phyloP scores from a whole-genome alignment of 2,329 filamentous ascomycete genomes.

The Paecilomyces sp. region DNA sequence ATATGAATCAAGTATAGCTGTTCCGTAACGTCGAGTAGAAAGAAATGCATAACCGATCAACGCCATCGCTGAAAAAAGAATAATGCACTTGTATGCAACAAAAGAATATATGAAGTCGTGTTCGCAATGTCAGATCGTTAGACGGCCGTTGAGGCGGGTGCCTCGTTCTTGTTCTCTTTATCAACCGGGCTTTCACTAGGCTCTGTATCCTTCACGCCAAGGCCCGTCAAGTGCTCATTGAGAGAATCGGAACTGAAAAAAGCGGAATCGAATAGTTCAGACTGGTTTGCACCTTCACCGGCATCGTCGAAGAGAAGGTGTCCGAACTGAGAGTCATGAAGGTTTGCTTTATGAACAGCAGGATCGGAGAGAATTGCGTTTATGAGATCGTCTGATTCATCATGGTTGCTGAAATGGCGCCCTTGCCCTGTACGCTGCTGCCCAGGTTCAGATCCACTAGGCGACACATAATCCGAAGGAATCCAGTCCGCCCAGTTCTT shows the following conservation, averaged over 20 bases:
- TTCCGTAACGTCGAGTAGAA: background rate
- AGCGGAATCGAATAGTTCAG: slow-evolving; percentile 25
- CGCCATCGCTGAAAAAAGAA: slow-evolving; percentile 11
- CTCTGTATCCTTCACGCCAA: slow-evolving; percentile 14
- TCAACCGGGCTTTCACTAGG: background rate
- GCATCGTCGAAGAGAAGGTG: slow-evolving; percentile 21
- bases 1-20: background rate
- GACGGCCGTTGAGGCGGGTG: background rate
- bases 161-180: background rate
- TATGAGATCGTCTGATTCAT: slow-evolving; percentile 25
- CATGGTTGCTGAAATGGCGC: slow-evolving; percentile 4
- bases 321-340: slow-evolving; percentile 18
- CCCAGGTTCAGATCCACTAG: slow-evolving; percentile 17
- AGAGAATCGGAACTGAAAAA: slow-evolving; percentile 30
- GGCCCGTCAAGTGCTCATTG: slow-evolving; percentile 14
- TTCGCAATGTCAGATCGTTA: background rate
- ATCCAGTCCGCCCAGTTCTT: slow-evolving; percentile 33
- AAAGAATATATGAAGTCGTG: background rate
- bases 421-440: slow-evolving; percentile 2
- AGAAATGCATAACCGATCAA: slow-evolving; percentile 5
- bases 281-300: slow-evolving; percentile 3
- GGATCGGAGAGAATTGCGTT: slow-evolving; percentile 28
- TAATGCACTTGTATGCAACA: slow-evolving; percentile 1
- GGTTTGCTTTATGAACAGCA: slow-evolving; percentile 19
- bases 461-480: slow-evolving; percentile 27